Evolutionary conservation across 768 basidiomycete genomes (phyloP), one percentile per base, ranked within the genome.

Genomic region (Kwoniella heveanensis): DNA sequence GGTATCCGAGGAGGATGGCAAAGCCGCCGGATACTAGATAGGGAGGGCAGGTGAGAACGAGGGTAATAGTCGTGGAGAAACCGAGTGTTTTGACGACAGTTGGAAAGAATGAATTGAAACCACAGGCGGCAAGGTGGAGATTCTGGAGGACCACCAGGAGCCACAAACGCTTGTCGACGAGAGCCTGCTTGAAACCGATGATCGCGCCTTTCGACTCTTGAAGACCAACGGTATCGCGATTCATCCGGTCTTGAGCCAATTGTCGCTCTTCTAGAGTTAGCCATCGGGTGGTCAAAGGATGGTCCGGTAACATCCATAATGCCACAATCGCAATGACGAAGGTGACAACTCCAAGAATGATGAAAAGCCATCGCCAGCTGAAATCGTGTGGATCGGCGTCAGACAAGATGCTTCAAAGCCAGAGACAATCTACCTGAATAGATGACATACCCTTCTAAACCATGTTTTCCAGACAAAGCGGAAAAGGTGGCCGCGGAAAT

Each of bases 401-500:
- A n/a, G n/a, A n/a, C n/a, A n/a, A n/a, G n/a, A n/a, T n/a, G n/a
- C n/a, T n/a, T n/a, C n/a, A n/a, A n/a, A n/a, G n/a, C n/a, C n/a
- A n/a, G n/a, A n/a, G n/a, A n/a, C n/a, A n/a, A n/a, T n/a, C n/a
- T n/a, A n/a, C n/a, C n/a, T n/a, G n/a, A n/a, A n/a, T n/a, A 36
- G 7, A 36, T 36, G 6, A 36, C 32, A 7, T 36, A 44, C 39
- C 39, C 39, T 44, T 44, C 39, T 61, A 85, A 82, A 0, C 90
- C 90, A 17, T 86, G 80, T 58, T 83, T 83, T 6, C 87, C 88
- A 39, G 90, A 84, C 88, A 91, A 90, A 12, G 81, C 80, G 67
- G 85, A 83, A 19, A 92, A 84, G 56, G 92, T 89, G 1, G 85
- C 87, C 29, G 89, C 88, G 12, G 90, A 89, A 55, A 92, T 85